phyloP scores from a whole-genome alignment of 345 rosid species.

The Draba incana region DNA sequence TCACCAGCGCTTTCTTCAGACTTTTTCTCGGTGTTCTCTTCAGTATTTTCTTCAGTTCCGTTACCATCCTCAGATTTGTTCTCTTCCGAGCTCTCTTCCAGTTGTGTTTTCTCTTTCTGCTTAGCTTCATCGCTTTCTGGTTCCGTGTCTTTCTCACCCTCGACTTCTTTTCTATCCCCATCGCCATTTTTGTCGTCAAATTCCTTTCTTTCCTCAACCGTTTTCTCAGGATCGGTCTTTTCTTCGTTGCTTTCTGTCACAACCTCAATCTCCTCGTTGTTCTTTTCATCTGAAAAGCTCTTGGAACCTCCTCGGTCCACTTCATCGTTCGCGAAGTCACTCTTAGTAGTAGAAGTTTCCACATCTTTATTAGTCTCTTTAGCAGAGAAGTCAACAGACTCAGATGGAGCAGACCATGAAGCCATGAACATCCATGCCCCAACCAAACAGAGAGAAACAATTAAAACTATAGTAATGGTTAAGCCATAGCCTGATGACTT shows the following conservation, averaged over 20 bases:
- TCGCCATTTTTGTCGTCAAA: conserved; percentile 50
- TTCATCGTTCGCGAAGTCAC: conserved; percentile 40
- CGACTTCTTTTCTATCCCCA: conserved; percentile 42
- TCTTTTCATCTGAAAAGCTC: conserved; percentile 41
- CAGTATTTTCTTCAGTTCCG: conserved; percentile 33
- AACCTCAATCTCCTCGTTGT: conserved; percentile 46
- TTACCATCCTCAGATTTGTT: conserved; percentile 39
- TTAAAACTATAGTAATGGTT: conserved; percentile 57
- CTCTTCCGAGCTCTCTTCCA: conserved; percentile 45
- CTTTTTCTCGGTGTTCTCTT: conserved; percentile 42
- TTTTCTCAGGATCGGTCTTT: conserved; percentile 42
- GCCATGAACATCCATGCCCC: conserved; percentile 91
- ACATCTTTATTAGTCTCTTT: conserved; percentile 37
- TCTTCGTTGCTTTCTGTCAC: conserved; percentile 43
- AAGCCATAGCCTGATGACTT: conserved; percentile 65
- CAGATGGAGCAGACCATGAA: conserved; percentile 59
- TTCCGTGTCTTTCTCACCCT: conserved; percentile 35
- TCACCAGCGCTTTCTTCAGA: conserved; percentile 33
- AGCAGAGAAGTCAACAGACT: conserved; percentile 38
- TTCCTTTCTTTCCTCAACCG: conserved; percentile 41
- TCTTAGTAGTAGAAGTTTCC: conserved; percentile 44
- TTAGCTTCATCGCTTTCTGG: conserved; percentile 37
- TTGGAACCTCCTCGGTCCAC: conserved; percentile 39
- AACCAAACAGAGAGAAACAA: conserved; percentile 69
- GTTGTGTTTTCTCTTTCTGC: conserved; percentile 43